Conservation (phyloP, 1,284 basidiomycete genomes). For the Austropuccinia psidii region DNA sequence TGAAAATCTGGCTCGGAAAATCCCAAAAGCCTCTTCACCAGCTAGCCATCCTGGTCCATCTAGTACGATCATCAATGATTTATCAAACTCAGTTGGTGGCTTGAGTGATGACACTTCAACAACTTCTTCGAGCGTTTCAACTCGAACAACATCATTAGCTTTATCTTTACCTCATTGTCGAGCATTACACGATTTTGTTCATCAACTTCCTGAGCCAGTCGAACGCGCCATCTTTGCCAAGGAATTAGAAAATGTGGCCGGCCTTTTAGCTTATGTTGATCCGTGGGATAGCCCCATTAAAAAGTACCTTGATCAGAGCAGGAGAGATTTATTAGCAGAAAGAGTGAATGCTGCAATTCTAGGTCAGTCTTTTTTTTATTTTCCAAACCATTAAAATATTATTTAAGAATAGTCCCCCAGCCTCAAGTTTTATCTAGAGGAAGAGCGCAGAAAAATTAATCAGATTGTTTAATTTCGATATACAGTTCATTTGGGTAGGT, state of each 20-base stretch:
- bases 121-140: slow-evolving; percentile 38
- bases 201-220: slow-evolving; percentile 52
- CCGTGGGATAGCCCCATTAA: slow-evolving; percentile 63
- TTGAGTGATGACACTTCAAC: slow-evolving; percentile 38
- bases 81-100: slow-evolving; percentile 38
- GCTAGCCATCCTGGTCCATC: slow-evolving; percentile 34
- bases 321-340: slow-evolving; percentile 69
- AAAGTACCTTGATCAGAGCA: slow-evolving; percentile 62
- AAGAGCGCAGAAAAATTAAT: not conserved
- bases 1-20: slow-evolving; percentile 38
- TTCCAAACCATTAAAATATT: not conserved
- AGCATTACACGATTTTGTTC: slow-evolving; percentile 57
- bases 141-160: slow-evolving; percentile 38
- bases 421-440: not conserved
- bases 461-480: not conserved
- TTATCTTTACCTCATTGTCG: slow-evolving; percentile 47
- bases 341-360: slow-evolving; percentile 78
- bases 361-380: slow-evolving; percentile 53
- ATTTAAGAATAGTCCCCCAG: not conserved
- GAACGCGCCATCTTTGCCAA: slow-evolving; percentile 59
- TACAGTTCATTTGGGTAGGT: slow-evolving; percentile 38
- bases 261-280: slow-evolving; percentile 64
- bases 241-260: slow-evolving; percentile 64
- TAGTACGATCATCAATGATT: slow-evolving; percentile 12
- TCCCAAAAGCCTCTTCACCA: slow-evolving; percentile 23